A percentile compares a stretch with the other conserved stretches of the same genome.
Evolutionary conservation across 2,329 filamentous ascomycete species (phyloP).

Genomic region (Pyrenochaeta sp.): DNA sequence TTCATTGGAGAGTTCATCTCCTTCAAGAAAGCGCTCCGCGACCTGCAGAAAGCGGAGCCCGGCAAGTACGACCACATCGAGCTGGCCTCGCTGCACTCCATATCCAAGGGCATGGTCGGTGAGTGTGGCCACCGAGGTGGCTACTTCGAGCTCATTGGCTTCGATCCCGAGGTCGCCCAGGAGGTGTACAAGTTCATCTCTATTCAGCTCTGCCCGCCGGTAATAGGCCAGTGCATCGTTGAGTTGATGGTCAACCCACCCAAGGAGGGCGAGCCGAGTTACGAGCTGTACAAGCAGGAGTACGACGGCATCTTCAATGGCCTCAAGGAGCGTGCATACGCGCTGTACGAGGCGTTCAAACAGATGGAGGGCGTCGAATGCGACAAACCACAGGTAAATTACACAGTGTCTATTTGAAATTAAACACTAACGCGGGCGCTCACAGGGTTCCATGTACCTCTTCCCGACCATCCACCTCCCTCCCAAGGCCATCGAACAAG

Average conservation of each 20-base stretch:
- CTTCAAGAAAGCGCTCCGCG: slow-evolving; percentile 88
- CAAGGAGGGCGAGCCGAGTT: slow-evolving; percentile 79
- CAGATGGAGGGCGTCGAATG: slow-evolving; percentile 97
- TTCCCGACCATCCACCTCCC: slow-evolving; percentile 92
- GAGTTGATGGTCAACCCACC: slow-evolving; percentile 99
- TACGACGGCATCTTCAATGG: slow-evolving; percentile 83
- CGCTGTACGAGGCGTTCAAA: slow-evolving; percentile 88
- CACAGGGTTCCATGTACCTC: slow-evolving; percentile 93
- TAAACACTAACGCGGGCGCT: slow-evolving; percentile 1
- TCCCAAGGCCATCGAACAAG: slow-evolving; percentile 76
- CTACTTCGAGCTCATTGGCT: slow-evolving; percentile 95
- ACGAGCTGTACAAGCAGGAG: slow-evolving; percentile 82
- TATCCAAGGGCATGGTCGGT: slow-evolving; percentile 98
- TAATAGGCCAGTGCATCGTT: slow-evolving; percentile 94
- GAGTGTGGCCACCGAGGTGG: slow-evolving; percentile 98
- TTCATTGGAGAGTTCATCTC: slow-evolving; percentile 93
- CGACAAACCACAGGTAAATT: slow-evolving; percentile 73
- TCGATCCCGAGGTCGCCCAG: slow-evolving; percentile 82
- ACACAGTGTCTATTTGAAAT: not conserved
- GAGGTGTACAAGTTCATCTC: slow-evolving; percentile 99
- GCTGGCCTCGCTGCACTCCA: slow-evolving; percentile 88
- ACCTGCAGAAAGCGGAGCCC: slow-evolving; percentile 72
- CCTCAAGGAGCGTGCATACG: slow-evolving; percentile 78
- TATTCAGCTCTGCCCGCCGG: slow-evolving; percentile 94
- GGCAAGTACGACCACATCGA: slow-evolving; percentile 85